These are phyloP conservation scores for Marasmius sp. DNA, from an alignment of 1,284 basidiomycete genomes.

Conservation along the genomic window DNA sequence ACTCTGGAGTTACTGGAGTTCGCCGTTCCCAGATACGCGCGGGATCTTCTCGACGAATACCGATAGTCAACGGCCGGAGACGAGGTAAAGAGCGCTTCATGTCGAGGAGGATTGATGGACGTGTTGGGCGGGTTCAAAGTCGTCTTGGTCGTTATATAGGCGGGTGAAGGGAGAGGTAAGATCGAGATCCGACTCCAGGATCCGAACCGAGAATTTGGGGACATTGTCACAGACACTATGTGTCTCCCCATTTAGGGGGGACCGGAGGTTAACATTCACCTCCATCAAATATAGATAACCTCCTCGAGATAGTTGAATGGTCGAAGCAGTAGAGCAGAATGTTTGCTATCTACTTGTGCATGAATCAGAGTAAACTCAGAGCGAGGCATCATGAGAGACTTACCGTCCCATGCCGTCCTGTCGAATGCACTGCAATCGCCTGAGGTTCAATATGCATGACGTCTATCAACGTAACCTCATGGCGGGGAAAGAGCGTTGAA, in stretches of 20 bases:
- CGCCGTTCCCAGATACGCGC: constrained; percentile 85
- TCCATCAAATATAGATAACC: not conserved
- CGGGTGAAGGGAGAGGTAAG: not conserved
- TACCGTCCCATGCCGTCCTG: too few relatives aligned
- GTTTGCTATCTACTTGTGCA: too few relatives aligned
- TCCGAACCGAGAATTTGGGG: not conserved
- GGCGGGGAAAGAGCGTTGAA: too few relatives aligned
- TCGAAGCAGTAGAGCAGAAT: too few relatives aligned
- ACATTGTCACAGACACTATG: not conserved
- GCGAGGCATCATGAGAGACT: too few relatives aligned
- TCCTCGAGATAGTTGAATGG: too few relatives aligned
- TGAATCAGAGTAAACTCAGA: too few relatives aligned
- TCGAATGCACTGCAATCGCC: too few relatives aligned
- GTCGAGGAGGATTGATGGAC: not conserved
- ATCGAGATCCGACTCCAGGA: constrained; percentile 1
- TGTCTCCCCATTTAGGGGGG: not conserved
- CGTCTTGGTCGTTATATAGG: not conserved
- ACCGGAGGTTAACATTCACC: too few relatives aligned
- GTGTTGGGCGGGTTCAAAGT: not conserved
- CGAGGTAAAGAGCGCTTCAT: constrained; percentile 3
- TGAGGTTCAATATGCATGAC: too few relatives aligned
- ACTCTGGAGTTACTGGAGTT: constrained; percentile 77
- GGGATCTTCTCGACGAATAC: constrained; percentile 79
- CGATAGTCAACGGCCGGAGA: constrained; percentile 36
- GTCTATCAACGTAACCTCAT: too few relatives aligned